Percentiles rank a stretch among this genome's conserved stretches.
Conservation (phyloP, 805 yeast genomes). For the Maudiozyma pseudohumilis region DNA sequence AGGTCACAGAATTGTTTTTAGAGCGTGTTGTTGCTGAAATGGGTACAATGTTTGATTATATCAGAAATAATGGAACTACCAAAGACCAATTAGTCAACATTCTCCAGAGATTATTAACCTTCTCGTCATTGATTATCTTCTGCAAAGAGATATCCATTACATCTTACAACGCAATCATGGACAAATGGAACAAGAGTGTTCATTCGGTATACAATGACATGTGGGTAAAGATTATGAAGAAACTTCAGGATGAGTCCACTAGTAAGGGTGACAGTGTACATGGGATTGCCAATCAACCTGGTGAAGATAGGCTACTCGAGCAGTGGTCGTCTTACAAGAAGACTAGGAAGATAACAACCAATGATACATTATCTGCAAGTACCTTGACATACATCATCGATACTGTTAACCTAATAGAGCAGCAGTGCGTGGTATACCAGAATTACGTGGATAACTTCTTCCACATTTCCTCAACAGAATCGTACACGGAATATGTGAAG, state of each 20-base stretch:
- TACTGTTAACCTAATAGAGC: constrained; percentile 14
- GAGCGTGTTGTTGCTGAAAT: constrained; percentile 37
- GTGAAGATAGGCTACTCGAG: constrained; percentile 7
- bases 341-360: constrained; percentile 8
- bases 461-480: constrained; percentile 33
- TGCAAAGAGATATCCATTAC: constrained; percentile 46
- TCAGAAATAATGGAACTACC: constrained; percentile 25
- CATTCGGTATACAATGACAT: constrained; percentile 29
- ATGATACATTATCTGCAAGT: constrained; percentile 5
- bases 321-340: constrained; percentile 14
- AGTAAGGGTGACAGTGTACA: not conserved
- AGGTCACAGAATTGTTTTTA: constrained; percentile 43
- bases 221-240: constrained; percentile 10
- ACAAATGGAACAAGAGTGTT: constrained; percentile 32
- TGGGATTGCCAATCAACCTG: constrained; percentile 5
- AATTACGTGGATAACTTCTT: constrained; percentile 38
- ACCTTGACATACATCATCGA: constrained; percentile 9
- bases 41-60: constrained; percentile 33
- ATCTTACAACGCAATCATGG: constrained; percentile 37
- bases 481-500: constrained; percentile 37
- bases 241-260: constrained; percentile 2
- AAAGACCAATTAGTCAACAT: constrained; percentile 25
- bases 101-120: constrained; percentile 34
- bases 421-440: constrained; percentile 36
- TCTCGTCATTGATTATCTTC: constrained; percentile 44